A percentile compares a stretch with the other conserved stretches of the same genome.
Conservation (phyloP, 2,329 filamentous ascomycete species). For the Geosmithia putterillii region DNA sequence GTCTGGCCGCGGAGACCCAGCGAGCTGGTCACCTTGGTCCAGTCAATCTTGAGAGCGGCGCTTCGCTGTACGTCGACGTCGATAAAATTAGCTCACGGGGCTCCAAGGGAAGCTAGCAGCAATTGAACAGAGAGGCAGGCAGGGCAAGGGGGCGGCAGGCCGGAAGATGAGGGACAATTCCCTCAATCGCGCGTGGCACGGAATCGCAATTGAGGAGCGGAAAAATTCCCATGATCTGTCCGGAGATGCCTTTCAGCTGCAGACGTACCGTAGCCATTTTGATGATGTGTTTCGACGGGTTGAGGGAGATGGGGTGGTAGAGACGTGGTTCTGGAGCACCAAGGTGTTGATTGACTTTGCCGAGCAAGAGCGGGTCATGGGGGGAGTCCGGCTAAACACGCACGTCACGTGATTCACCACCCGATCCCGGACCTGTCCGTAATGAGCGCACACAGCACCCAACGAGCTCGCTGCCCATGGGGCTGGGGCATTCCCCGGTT, state of each 20-base stretch:
- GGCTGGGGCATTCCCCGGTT: background rate
- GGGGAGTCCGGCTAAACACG: conserved; percentile 7
- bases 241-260: background rate
- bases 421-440: conserved; percentile 1
- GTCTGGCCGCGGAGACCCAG: conserved; percentile 96
- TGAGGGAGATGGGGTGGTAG: conserved; percentile 29
- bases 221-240: background rate
- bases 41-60: conserved; percentile 98
- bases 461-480: background rate
- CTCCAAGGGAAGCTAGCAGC: background rate
- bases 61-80: conserved; percentile 56
- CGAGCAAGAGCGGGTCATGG: conserved; percentile 16
- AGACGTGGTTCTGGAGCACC: conserved; percentile 25
- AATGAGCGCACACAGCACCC: background rate
- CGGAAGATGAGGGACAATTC: background rate
- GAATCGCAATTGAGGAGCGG: background rate
- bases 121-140: no score
- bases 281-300: conserved; percentile 33
- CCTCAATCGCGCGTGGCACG: background rate
- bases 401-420: conserved; percentile 17
- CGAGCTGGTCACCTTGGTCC: conserved; percentile 86
- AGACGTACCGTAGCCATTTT: conserved; percentile 60
- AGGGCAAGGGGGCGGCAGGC: no score
- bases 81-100: conserved; percentile 42
- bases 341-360: conserved; percentile 31